These are phyloP conservation scores for Ogataea zsoltii DNA, from an alignment of 805 yeast species.

Conservation along the genomic window DNA sequence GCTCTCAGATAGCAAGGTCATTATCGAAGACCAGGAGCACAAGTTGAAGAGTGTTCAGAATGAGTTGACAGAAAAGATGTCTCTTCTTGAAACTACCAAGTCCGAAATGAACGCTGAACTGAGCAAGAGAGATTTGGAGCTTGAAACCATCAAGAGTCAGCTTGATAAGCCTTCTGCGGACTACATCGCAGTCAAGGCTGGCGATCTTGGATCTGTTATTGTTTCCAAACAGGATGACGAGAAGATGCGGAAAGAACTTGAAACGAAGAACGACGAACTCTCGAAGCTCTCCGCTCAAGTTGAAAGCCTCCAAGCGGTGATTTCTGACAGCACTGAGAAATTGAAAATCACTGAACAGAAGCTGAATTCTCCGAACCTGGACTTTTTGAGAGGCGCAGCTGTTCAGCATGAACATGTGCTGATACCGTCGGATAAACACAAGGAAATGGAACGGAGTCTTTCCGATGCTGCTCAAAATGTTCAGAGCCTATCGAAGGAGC, in stretches of 20 bases:
- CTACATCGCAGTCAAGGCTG: background rate
- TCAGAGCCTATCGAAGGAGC: background rate
- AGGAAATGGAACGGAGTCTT: background rate
- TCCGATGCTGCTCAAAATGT: background rate
- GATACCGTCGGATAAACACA: constrained; percentile 7
- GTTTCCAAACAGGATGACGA: constrained; percentile 9
- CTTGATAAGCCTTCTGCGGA: constrained; percentile 1
- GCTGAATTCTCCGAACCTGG: constrained; percentile 17
- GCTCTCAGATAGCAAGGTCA: background rate
- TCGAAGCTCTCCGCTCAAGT: background rate
- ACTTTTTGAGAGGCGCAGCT: constrained; percentile 32
- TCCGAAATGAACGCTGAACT: background rate
- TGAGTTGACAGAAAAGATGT: background rate
- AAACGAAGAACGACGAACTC: constrained; percentile 8
- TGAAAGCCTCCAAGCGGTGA: background rate
- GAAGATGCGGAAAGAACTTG: constrained; percentile 10
- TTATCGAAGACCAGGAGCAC: background rate
- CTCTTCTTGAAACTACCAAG: background rate
- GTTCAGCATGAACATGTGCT: constrained; percentile 12
- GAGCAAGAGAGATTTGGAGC: background rate
- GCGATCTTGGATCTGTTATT: background rate
- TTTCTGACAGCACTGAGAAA: constrained; percentile 11
- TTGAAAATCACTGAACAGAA: constrained; percentile 7
- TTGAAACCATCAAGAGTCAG: background rate
- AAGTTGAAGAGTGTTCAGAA: background rate